Evolutionary conservation across 495 filamentous ascomycete genomes (phyloP), one percentile per base, ranked within the genome.

Genomic region (Aspergillus steynii): DNA sequence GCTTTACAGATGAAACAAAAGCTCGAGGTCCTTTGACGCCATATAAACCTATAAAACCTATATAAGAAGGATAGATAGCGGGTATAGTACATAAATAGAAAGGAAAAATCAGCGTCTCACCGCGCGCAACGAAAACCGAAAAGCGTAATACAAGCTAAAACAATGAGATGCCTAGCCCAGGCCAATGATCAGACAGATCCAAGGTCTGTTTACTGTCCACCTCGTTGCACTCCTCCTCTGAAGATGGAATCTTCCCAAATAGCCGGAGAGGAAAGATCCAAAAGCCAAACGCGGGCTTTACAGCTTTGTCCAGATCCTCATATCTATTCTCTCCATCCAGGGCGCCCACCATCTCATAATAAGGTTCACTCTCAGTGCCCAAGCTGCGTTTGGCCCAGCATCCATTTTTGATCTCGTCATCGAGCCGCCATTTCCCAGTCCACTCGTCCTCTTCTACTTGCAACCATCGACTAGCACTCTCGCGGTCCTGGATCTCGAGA

Each of bases 261-360:
- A 42, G 9, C 9, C 12, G 37, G 6, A 56, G 34, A 15, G 56
- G 56, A 59, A 59, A 59, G n/a, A 59, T 14, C 56, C 56, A 59
- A 49, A 59, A 59, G 20, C 56, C 56, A 14, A 59, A 59, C 7
- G 45, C 56, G 3, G 56, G 56, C 31, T 53, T 51, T 10, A 59
- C 56, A 14, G 48, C 56, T 12, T 45, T 59, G 29, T 59, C 56
- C 20, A 59, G 10, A 45, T 59, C 56, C 49, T 59, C 56, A 53
- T 59, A 4, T 27, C 25, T 15, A 6, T 59, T 51, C 32, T 59
- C 51, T 8, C 12, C 29, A 45, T 52, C 15, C 4, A 50, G 25
- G 8, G 48, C 31, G 12, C 56, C 56, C 20, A 52, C 49, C 29
- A 20, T 48, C 29, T 42, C 37, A 42, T 14, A 42, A 42, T 42